Conservation (phyloP, 768 basidiomycete genomes). For the Lactifluus rugatus region DNA sequence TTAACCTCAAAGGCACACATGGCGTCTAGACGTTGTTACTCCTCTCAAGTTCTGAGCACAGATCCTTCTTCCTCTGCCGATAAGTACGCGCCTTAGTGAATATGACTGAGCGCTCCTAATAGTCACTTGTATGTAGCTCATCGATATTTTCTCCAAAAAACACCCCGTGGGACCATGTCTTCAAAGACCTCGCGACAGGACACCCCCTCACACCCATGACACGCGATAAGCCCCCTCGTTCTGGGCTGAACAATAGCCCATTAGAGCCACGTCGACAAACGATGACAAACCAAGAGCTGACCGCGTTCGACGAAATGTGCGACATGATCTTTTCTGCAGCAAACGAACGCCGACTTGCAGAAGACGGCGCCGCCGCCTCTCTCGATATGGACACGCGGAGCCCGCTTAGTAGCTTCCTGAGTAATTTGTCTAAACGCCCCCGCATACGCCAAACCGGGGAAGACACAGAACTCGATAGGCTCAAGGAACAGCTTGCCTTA, state of each 20-base stretch:
- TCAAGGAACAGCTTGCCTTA: conserved; percentile 63
- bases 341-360: conserved; percentile 26
- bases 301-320: conserved; percentile 65
- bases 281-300: conserved; percentile 60
- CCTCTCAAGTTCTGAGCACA: not conserved
- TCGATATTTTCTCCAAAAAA: conserved; percentile 25
- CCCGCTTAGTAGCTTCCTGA: conserved; percentile 34
- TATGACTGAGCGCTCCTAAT: not conserved
- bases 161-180: conserved; percentile 46
- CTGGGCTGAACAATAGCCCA: conserved; percentile 2
- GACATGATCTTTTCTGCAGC: conserved; percentile 51
- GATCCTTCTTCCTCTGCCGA: not conserved
- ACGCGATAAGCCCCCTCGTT: conserved; percentile 3
- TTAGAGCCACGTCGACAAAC: conserved; percentile 35
- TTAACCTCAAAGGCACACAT: not conserved
- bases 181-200: conserved; percentile 34
- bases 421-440: conserved; percentile 44
- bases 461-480: conserved; percentile 46
- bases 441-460: conserved; percentile 2
- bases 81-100: conserved; percentile 2
- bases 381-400: conserved; percentile 13
- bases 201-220: conserved; percentile 16
- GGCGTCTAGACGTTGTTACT: not conserved
- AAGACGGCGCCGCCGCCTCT: not conserved
- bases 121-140: not conserved